A percentile compares a stretch with the other conserved stretches of the same genome.
These are phyloP conservation scores for Tephrocybe sp. DNA, from an alignment of 768 basidiomycete genomes.

Conservation along the genomic window DNA sequence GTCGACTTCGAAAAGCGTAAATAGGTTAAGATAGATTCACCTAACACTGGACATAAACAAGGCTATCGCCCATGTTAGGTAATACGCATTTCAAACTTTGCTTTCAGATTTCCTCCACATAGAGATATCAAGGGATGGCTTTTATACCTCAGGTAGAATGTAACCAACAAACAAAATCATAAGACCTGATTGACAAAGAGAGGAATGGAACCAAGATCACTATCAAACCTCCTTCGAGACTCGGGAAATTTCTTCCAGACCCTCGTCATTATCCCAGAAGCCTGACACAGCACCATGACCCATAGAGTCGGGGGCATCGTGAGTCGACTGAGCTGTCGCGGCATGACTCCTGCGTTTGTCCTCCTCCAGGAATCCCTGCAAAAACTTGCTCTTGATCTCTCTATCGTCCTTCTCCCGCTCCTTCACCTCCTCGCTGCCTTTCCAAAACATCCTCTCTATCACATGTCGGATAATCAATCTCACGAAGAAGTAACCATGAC, in stretches of 20 bases:
- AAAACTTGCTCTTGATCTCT: constrained; percentile 37
- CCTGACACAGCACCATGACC: constrained; percentile 24
- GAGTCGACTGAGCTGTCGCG: constrained; percentile 16
- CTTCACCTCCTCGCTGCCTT: constrained; percentile 63
- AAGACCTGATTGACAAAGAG: neutral
- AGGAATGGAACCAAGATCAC: too few species aligned
- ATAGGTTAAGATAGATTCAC: neutral
- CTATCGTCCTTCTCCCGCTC: constrained; percentile 55
- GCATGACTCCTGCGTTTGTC: constrained; percentile 12
- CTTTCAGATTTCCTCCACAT: too few species aligned
- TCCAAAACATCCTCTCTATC: constrained; percentile 77
- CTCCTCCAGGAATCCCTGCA: constrained; percentile 25
- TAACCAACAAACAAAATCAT: neutral
- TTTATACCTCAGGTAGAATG: neutral
- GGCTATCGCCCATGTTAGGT: too few species aligned
- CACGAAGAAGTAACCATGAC: constrained; percentile 79
- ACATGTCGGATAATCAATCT: constrained; percentile 61
- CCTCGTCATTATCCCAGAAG: constrained; percentile 77
- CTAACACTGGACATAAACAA: too few species aligned
- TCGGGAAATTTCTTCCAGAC: constrained; percentile 67
- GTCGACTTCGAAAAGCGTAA: constrained; percentile 22
- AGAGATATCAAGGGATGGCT: too few species aligned
- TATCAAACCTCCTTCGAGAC: constrained; percentile 52
- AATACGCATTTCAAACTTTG: too few species aligned
- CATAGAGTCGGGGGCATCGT: constrained; percentile 7